Evolutionary conservation across 139 green algal species (phyloP).

Genomic region (Coccomyxa sp.): DNA sequence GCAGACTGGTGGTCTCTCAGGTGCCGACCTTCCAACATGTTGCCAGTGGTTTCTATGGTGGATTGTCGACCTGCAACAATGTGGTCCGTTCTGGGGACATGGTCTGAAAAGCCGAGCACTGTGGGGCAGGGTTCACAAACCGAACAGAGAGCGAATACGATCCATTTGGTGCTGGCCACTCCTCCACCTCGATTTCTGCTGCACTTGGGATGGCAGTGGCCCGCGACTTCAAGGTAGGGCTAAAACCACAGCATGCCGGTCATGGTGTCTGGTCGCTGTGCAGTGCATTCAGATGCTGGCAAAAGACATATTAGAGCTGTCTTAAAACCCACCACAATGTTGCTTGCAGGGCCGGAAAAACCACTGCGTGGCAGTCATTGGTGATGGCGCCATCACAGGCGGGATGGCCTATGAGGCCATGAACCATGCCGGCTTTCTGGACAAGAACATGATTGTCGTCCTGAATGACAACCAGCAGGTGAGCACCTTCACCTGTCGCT

Average conservation of each 20-base stretch:
- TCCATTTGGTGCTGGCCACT: conserved; percentile 96
- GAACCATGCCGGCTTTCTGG: conserved; percentile 99
- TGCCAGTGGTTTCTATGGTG: too few relatives aligned
- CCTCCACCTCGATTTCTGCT: conserved; percentile 91
- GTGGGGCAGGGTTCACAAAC: conserved; percentile 90
- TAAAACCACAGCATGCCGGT: too few relatives aligned
- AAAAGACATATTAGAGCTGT: too few relatives aligned
- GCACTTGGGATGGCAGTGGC: conserved; percentile 96
- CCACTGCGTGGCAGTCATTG: conserved; percentile 89
- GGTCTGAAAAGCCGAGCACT: too few relatives aligned
- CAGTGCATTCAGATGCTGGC: too few relatives aligned
- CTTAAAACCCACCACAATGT: not conserved
- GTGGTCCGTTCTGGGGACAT: too few relatives aligned
- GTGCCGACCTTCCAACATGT: conserved; percentile 24
- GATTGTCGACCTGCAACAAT: too few relatives aligned
- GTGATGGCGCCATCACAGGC: conserved; percentile 98
- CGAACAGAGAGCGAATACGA: conserved; percentile 92
- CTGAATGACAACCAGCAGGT: conserved; percentile 99
- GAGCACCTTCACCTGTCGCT: not conserved
- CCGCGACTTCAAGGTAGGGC: conserved; percentile 76
- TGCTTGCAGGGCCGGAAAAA: conserved; percentile 50
- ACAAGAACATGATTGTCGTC: conserved; percentile 99
- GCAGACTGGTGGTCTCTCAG: conserved; percentile 84
- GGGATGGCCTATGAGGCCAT: conserved; percentile 99
- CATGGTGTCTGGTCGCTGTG: too few relatives aligned